Evolutionary conservation across 1,284 basidiomycete species (phyloP).

Genomic region (Lentinula novae-zelandiae): DNA sequence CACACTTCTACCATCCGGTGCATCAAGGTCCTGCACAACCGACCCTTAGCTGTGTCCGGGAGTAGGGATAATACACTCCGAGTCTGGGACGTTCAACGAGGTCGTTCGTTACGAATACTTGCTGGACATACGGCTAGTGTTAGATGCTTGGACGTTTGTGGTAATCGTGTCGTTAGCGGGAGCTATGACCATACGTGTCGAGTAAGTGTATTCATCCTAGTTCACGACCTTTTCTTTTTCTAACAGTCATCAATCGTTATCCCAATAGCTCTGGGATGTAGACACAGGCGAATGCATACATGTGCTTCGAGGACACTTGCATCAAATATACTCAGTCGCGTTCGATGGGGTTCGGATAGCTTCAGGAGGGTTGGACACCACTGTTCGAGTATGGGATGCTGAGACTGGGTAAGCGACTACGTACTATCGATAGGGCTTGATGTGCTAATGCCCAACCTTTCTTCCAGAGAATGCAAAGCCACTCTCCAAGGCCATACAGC

Average conservation of each 20-base stretch:
- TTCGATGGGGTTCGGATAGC: conserved; percentile 87
- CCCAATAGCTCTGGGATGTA: conserved; percentile 72
- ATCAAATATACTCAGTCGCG: conserved; percentile 92
- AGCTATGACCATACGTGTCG: conserved; percentile 87
- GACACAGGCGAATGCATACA: conserved; percentile 86
- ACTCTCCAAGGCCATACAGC: conserved; percentile 92
- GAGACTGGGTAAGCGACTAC: conserved; percentile 58
- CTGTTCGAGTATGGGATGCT: conserved; percentile 87
- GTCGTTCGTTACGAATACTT: conserved; percentile 66
- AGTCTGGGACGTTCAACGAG: conserved; percentile 91
- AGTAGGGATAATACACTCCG: conserved; percentile 85
- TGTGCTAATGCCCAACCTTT: conserved; percentile 19
- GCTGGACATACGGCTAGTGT: conserved; percentile 84
- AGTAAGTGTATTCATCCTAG: conserved; percentile 40
- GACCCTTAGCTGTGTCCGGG: conserved; percentile 88
- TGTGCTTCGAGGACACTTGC: conserved; percentile 84
- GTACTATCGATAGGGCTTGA: too few species aligned
- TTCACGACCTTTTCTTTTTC: neutral
- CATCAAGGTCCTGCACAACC: conserved; percentile 82
- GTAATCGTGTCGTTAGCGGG: conserved; percentile 79
- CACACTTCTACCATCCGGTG: conserved; percentile 93
- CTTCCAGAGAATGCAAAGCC: conserved; percentile 80
- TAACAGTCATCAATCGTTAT: conserved; percentile 5
- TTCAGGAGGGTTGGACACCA: conserved; percentile 89
- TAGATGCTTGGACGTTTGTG: conserved; percentile 85